phyloP scores from a whole-genome alignment of 2,329 filamentous ascomycete species.

The Colletotrichum sidae region DNA sequence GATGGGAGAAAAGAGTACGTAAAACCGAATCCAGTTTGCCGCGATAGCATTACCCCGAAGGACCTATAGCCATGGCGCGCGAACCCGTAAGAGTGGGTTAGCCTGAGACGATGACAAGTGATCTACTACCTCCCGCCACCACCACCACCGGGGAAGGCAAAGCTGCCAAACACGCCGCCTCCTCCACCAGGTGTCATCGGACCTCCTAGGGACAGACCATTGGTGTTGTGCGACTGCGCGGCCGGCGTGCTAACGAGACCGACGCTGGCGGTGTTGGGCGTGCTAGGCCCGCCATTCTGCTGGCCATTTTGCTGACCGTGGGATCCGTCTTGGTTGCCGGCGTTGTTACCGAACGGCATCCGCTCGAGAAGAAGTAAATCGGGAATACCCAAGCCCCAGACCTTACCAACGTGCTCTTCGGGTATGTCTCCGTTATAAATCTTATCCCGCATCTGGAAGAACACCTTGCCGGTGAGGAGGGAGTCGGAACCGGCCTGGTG shows the following conservation, averaged over 20 bases:
- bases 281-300: constrained; percentile 66
- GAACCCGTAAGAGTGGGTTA: too few relatives aligned
- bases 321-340: constrained; percentile 49
- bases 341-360: constrained; percentile 47
- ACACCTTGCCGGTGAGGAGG: constrained; percentile 91
- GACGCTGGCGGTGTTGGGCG: constrained; percentile 74
- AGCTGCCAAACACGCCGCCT: constrained; percentile 81
- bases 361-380: constrained; percentile 61
- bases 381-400: constrained; percentile 89
- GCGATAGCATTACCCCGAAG: background rate
- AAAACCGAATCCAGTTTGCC: constrained; percentile 19
- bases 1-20: constrained; percentile 22
- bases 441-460: constrained; percentile 90
- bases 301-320: constrained; percentile 49
- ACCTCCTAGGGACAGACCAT: constrained; percentile 66
- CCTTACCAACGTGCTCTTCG: constrained; percentile 86
- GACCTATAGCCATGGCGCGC: constrained; percentile 25
- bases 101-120: too few relatives aligned
- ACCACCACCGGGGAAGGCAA: constrained; percentile 58
- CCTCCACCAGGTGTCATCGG: constrained; percentile 83
- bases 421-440: constrained; percentile 88
- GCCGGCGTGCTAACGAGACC: constrained; percentile 62
- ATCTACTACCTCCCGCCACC: too few relatives aligned
- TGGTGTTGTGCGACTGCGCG: constrained; percentile 66
- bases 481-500: constrained; percentile 96